Evolutionary conservation across 441 rosid species (phyloP), one percentile per base, ranked within the genome.

Genomic region (Mallotus japonicus): DNA sequence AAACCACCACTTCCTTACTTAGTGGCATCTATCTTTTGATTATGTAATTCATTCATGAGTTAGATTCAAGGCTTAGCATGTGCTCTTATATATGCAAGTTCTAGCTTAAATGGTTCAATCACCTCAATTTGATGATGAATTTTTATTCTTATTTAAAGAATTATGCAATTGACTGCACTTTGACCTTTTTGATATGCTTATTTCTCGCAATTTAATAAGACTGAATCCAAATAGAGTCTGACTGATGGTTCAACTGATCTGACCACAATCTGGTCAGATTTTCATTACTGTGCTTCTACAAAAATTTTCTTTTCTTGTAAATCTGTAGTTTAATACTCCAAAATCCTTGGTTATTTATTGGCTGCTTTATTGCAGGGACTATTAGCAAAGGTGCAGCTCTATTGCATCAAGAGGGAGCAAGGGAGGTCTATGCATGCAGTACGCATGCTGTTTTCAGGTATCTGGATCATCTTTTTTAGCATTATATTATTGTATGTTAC

Each of bases 401-500:
- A 53, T 83, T 94, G 70, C 99, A 94, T 83, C 95, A 94, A 82
- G 99, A 90, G 80, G 99, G 97, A 24, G 99, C 99, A 46, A 89
- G 94, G 71, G 99, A 92, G 85, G 99, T 94, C 51, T 92, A 92
- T 71, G 99, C 99, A 13, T 94, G 99, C 76, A 80, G 79, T 72
- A 94, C 99, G n/a, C 97, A 94, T 82, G 97, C 99, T 72, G 97
- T 94, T 70, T 94, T 94, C 76, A 92, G 97, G 99, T 90, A 80
- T 50, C 53, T 73, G 63, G 65, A 75, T 78, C 28, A 20, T 47
- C 32, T 78, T 28, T 15, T 34, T 37, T 63, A 63, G 56, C 58
- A 69, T 44, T 20, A 62, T 67, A 28, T 28, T 56, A 32, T 70
- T 19, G 65, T 51, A 65, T 56, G 34, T 11, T 69, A 22, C 19